Percentiles rank a stretch among this genome's conserved stretches.
Evolutionary conservation across 2,329 filamentous ascomycete genomes (phyloP).

Genomic region (Botrytis byssoidea): DNA sequence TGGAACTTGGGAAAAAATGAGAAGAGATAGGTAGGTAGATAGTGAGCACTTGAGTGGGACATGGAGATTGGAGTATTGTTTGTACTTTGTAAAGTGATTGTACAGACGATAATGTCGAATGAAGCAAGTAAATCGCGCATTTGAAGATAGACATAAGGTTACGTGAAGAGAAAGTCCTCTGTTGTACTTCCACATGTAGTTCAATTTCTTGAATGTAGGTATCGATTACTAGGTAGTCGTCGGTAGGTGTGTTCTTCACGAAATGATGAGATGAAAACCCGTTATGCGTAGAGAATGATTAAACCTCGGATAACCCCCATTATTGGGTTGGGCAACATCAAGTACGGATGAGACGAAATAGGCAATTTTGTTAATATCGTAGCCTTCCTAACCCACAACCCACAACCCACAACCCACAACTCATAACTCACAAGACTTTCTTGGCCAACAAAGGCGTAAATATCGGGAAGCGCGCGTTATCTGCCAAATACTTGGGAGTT

Average conservation of each 20-base stretch:
- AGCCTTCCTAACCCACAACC: neutral
- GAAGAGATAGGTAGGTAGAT: neutral
- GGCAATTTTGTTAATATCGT: neutral
- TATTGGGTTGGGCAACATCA: neutral
- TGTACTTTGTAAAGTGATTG: neutral
- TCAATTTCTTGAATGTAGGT: neutral
- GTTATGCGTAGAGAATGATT: neutral
- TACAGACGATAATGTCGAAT: slow-evolving; percentile 8
- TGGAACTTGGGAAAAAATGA: neutral
- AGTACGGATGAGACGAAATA: neutral
- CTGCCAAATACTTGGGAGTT: neutral
- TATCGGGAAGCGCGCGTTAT: slow-evolving; percentile 18
- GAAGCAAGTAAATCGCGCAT: slow-evolving; percentile 13
- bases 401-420: neutral
- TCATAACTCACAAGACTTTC: neutral
- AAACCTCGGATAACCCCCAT: neutral
- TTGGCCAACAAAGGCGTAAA: neutral
- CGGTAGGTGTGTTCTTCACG: neutral
- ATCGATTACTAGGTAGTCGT: neutral
- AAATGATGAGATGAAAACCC: neutral
- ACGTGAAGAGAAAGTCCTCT: neutral
- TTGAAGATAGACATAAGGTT: neutral
- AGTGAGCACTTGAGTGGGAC: neutral
- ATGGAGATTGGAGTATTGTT: neutral
- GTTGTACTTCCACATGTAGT: neutral